Conservation (phyloP, 192 early-diverging fungal species). For the Entrophospora sp. region DNA sequence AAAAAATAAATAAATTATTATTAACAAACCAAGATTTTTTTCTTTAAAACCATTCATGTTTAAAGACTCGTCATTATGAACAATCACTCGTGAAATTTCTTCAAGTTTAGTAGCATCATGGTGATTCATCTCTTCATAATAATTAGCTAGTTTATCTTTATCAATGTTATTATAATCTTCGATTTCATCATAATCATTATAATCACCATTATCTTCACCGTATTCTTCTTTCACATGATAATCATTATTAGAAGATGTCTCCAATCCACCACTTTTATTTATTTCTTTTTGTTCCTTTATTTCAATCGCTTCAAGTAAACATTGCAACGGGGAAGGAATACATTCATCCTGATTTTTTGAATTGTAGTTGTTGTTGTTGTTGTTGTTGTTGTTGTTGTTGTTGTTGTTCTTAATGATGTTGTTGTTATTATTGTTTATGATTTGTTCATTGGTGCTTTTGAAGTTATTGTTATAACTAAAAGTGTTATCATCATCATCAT, state of each 20-base stretch:
- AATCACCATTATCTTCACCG: too few species aligned
- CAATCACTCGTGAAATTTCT: slow-evolving; percentile 23
- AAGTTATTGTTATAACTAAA: background rate
- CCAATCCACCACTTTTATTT: too few species aligned
- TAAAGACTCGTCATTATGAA: slow-evolving; percentile 27
- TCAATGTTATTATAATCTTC: slow-evolving; percentile 5
- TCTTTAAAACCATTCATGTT: slow-evolving; percentile 27
- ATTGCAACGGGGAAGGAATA: too few species aligned
- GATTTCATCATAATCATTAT: too few species aligned
- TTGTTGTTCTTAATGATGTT: background rate
- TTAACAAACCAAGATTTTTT: slow-evolving; percentile 23
- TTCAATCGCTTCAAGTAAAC: too few species aligned
- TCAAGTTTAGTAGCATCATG: background rate
- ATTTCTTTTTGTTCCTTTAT: too few species aligned
- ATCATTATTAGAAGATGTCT: too few species aligned
- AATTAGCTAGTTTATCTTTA: background rate
- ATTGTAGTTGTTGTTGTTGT: too few species aligned
- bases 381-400: too few species aligned
- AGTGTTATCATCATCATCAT: background rate
- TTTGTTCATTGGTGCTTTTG: background rate
- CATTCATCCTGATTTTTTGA: too few species aligned
- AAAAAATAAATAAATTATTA: background rate
- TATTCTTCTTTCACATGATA: too few species aligned
- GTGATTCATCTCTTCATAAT: slow-evolving; percentile 2
- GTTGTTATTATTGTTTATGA: background rate